Conservation (phyloP, 768 basidiomycete genomes). For the Suillus sp. region DNA sequence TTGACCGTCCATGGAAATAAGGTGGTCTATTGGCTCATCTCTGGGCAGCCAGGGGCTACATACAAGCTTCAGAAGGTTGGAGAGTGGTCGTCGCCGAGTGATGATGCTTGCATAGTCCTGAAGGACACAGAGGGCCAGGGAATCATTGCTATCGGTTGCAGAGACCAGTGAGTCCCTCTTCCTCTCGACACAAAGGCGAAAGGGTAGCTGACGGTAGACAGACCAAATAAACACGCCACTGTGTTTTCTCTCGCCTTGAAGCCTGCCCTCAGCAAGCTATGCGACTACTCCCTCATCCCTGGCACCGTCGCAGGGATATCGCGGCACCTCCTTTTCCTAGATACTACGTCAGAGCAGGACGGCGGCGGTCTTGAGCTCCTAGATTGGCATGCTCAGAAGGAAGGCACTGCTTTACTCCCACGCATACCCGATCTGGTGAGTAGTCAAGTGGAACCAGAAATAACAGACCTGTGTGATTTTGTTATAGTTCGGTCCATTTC, state of each 20-base stretch:
- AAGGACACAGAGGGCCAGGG: slow-evolving; percentile 18
- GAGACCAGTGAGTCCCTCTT: slow-evolving; percentile 14
- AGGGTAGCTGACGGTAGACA: slow-evolving; percentile 5
- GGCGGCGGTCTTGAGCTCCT: slow-evolving; percentile 30
- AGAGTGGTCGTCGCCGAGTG: slow-evolving; percentile 23
- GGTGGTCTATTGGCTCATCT: slow-evolving; percentile 27
- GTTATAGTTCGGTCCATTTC: slow-evolving; percentile 26
- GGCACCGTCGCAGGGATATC: slow-evolving; percentile 29
- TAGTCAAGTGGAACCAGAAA: not conserved
- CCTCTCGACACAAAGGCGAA: not conserved
- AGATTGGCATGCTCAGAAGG: slow-evolving; percentile 29
- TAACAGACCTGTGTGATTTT: not conserved
- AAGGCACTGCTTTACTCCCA: slow-evolving; percentile 29
- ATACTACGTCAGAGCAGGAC: slow-evolving; percentile 21
- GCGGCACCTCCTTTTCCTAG: slow-evolving; percentile 26
- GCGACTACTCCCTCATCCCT: slow-evolving; percentile 26
- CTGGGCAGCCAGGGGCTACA: slow-evolving; percentile 17
- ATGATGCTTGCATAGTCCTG: slow-evolving; percentile 22
- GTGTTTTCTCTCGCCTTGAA: slow-evolving; percentile 23
- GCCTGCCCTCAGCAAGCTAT: slow-evolving; percentile 25
- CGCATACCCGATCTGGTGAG: slow-evolving; percentile 25
- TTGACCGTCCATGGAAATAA: slow-evolving; percentile 31
- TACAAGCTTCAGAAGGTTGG: slow-evolving; percentile 22
- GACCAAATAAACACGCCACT: slow-evolving; percentile 21
- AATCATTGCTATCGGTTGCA: slow-evolving; percentile 25